Evolutionary conservation across 768 basidiomycete species (phyloP), one percentile per base, ranked within the genome.

Genomic region (Lactarius sp.): DNA sequence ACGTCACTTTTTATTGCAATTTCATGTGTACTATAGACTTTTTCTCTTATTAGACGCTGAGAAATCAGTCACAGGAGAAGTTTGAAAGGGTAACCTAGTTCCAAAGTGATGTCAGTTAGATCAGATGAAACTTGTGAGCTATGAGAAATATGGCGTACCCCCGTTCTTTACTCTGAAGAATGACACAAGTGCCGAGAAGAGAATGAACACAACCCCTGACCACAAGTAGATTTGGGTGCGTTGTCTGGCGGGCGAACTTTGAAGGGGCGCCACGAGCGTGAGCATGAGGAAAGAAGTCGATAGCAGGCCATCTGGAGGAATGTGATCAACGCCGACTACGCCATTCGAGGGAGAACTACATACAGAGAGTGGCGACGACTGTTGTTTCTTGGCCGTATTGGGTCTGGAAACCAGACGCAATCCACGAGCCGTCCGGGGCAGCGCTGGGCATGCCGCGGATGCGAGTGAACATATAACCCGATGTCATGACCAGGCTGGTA

Each of bases 381-480:
- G 93, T 89, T 18, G 89, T 90, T 77, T 99, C 97, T 73, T 95
- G 88, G 7, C 95, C 96, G 71, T 82, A 90, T 74, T 97, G 94
- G 69, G 86, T 93, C 72, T 88, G 87, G 76, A 86, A 98, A 5
- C 96, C 96, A 10, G 77, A 80, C 9, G 94, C 90, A 70, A 99
- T 88, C 89, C 93, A 94, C 54, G 81, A 77, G 27, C 87, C 85
- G 60, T 83, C 80, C 0, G 78, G 77, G 34, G 83, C 85, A 27
- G 77, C 78, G 71, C 83, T 93, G 3, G 93, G 94, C 52, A 81
- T 81, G 37, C 81, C 81, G 66, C 96, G 87, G 69, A 99, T 99
- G 67, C 88, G 89, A 62, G 90, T 90, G 77, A 96, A 99, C 97
- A 99, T 99, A 79, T 85, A 90, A 8, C 97, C 97, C 9, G 88